Percentiles rank a stretch among this genome's conserved stretches.
Evolutionary conservation across 805 yeast species (phyloP).

Genomic region (Suhomyces pyralidae): DNA sequence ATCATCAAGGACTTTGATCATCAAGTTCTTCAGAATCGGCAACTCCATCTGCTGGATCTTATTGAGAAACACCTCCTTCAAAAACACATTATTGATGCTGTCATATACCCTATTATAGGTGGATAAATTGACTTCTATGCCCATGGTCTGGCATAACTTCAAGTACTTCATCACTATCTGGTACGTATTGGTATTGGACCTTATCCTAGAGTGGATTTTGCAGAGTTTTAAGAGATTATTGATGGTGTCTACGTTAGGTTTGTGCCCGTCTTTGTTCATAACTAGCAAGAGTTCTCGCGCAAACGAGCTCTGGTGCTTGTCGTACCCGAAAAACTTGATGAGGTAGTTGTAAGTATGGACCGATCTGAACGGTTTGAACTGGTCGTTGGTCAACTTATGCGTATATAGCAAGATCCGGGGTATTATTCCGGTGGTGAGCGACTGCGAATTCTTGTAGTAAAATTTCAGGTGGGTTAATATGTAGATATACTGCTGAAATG

Average conservation of each 20-base stretch:
- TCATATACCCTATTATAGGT: slow-evolving; percentile 39
- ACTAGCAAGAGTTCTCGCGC: slow-evolving; percentile 38
- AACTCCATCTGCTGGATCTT: slow-evolving; percentile 28
- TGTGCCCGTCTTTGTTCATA: slow-evolving; percentile 40
- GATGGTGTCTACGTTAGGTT: slow-evolving; percentile 40
- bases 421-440: slow-evolving; percentile 33
- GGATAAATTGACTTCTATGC: slow-evolving; percentile 27
- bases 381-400: slow-evolving; percentile 31
- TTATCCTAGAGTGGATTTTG: slow-evolving; percentile 28
- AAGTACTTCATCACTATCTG: slow-evolving; percentile 30
- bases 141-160: slow-evolving; percentile 21
- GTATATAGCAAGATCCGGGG: slow-evolving; percentile 38
- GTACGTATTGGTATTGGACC: slow-evolving; percentile 33
- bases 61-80: slow-evolving; percentile 36
- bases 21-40: slow-evolving; percentile 32
- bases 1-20: slow-evolving; percentile 33
- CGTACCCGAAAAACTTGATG: slow-evolving; percentile 39
- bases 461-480: slow-evolving; percentile 32
- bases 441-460: slow-evolving; percentile 31
- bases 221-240: slow-evolving; percentile 33
- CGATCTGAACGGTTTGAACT: slow-evolving; percentile 29
- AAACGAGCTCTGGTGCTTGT: slow-evolving; percentile 39
- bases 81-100: slow-evolving; percentile 34
- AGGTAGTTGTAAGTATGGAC: slow-evolving; percentile 38
- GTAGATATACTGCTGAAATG: slow-evolving; percentile 35